Conservation (phyloP, 306 rosid genomes). For the Cercis canadensis region DNA sequence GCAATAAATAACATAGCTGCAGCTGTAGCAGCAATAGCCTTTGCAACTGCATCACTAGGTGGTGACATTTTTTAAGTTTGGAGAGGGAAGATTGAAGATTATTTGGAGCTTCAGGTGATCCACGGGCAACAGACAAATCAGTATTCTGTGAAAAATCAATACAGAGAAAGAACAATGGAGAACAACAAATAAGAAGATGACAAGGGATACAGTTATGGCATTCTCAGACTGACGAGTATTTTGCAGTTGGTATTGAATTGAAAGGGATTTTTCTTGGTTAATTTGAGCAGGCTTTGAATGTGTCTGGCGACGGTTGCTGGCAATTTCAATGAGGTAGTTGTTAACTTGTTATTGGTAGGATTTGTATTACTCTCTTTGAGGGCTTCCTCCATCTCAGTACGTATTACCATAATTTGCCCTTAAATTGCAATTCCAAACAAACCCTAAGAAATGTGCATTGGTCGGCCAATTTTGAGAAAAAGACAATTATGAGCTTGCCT, state of each 20-base stretch:
- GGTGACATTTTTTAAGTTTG: constrained; percentile 45
- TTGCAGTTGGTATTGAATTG: background rate
- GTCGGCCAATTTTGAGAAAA: constrained; percentile 26
- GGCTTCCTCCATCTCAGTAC: constrained; percentile 22
- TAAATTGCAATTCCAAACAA: constrained; percentile 27
- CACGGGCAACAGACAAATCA: background rate
- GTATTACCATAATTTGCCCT: constrained; percentile 13
- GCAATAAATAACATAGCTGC: constrained; percentile 44
- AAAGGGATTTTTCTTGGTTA: background rate
- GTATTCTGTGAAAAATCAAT: background rate
- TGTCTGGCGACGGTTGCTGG: constrained; percentile 41
- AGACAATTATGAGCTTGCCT: background rate
- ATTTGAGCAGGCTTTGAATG: background rate
- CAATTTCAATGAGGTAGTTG: constrained; percentile 64
- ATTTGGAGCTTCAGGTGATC: constrained; percentile 22
- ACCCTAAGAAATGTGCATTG: constrained; percentile 5
- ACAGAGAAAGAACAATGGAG: constrained; percentile 4
- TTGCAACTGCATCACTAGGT: constrained; percentile 40
- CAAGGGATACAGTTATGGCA: background rate
- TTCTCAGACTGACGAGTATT: background rate
- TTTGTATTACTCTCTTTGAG: background rate
- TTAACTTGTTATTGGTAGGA: constrained; percentile 46
- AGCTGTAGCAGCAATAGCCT: constrained; percentile 64
- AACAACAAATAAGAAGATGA: background rate
- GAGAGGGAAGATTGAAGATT: constrained; percentile 6